Evolutionary conservation across 805 yeast species (phyloP).

Genomic region (Kodamaea jinghongensis): DNA sequence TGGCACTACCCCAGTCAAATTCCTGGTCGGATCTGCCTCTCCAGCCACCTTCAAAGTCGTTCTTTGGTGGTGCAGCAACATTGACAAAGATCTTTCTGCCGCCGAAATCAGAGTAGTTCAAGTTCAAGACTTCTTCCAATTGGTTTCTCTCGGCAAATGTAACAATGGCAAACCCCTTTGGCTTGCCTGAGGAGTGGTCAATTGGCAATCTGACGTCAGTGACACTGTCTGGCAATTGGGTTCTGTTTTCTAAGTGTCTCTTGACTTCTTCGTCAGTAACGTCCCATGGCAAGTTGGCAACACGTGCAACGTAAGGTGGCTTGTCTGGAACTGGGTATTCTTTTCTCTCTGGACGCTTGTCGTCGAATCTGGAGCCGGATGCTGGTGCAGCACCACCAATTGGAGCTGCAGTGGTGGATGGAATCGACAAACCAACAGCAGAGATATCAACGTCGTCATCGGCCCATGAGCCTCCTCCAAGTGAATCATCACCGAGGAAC

Average conservation of each 20-base stretch:
- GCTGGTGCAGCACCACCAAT: constrained; percentile 12
- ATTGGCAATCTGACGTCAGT: constrained; percentile 69
- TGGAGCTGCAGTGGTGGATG: constrained; percentile 22
- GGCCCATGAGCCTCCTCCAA: constrained; percentile 80
- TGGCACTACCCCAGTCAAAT: constrained; percentile 45
- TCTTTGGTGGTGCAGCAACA: constrained; percentile 58
- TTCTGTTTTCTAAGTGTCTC: constrained; percentile 59
- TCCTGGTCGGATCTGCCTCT: constrained; percentile 35
- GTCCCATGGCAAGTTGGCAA: constrained; percentile 84
- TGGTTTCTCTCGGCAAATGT: constrained; percentile 45
- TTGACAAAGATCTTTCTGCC: constrained; percentile 53
- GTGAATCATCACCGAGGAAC: constrained; percentile 73
- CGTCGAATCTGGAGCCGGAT: constrained; percentile 23
- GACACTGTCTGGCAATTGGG: constrained; percentile 50
- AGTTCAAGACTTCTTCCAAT: constrained; percentile 50
- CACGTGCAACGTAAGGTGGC: constrained; percentile 90
- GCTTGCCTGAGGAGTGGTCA: constrained; percentile 60
- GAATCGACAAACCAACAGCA: constrained; percentile 54
- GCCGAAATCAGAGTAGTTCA: constrained; percentile 42
- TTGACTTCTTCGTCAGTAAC: constrained; percentile 61
- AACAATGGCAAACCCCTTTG: constrained; percentile 57
- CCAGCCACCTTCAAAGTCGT: constrained; percentile 47
- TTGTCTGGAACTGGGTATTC: constrained; percentile 85
- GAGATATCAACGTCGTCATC: constrained; percentile 75
- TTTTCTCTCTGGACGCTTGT: constrained; percentile 47